Percentiles rank a stretch among this genome's conserved stretches.
Conservation (phyloP, 176 grass and related monocot genomes). For the Elaeis guineensis region DNA sequence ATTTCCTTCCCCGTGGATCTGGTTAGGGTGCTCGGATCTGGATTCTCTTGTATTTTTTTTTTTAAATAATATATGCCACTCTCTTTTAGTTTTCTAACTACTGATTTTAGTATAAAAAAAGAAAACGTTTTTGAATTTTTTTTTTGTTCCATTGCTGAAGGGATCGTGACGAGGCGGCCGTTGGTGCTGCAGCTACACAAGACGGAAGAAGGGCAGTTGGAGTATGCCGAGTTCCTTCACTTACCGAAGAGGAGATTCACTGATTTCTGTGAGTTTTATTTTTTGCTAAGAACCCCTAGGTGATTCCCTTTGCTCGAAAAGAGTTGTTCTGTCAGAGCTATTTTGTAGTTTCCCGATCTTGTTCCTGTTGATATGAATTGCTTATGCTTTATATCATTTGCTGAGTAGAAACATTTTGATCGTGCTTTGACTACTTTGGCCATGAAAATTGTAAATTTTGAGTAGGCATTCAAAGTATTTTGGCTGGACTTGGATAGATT, state of each 20-base stretch:
- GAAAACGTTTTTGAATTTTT: no score
- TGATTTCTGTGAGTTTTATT: conserved; percentile 52
- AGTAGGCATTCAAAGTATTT: no score
- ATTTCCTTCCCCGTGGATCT: conserved; percentile 88
- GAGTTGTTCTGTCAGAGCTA: no score
- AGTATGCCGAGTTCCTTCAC: conserved; percentile 81
- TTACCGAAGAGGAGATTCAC: conserved; percentile 52
- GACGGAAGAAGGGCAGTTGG: conserved; percentile 47
- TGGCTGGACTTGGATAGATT: no score
- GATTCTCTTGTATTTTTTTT: neutral
- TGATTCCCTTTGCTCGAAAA: no score
- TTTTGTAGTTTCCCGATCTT: no score
- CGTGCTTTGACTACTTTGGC: no score
- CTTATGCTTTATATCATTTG: no score
- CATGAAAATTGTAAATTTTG: no score
- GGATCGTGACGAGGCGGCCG: conserved; percentile 91
- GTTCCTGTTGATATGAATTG: no score
- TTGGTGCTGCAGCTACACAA: conserved; percentile 89
- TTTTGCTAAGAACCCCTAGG: neutral
- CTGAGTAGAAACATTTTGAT: no score
- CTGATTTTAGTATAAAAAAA: neutral
- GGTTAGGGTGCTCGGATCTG: conserved; percentile 23
- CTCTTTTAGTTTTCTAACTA: neutral
- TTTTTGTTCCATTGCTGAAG: conserved; percentile 9
- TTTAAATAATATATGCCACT: neutral